Evolutionary conservation across 2,329 filamentous ascomycete genomes (phyloP).

Genomic region (Ophiostoma pallidulum): DNA sequence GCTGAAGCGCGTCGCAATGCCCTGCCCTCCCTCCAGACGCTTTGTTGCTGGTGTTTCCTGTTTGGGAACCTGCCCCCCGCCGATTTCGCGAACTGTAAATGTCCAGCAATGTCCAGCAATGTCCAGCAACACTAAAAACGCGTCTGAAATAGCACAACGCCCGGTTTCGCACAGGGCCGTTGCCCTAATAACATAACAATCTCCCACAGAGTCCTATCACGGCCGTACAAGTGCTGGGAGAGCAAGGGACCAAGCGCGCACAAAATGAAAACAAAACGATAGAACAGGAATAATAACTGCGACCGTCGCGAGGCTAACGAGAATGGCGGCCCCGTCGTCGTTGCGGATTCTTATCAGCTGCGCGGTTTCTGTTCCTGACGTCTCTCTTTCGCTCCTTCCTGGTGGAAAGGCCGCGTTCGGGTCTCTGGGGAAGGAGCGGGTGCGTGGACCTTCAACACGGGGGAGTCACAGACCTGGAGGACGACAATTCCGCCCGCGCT

Average conservation of each 20-base stretch:
- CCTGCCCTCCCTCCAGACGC: background rate
- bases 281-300: background rate
- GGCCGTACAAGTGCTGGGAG: too few relatives aligned
- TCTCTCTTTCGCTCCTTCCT: background rate
- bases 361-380: background rate
- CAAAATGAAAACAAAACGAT: constrained; percentile 1
- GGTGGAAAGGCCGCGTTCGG: too few relatives aligned
- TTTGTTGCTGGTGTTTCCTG: background rate
- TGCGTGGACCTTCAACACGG: too few relatives aligned
- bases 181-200: background rate
- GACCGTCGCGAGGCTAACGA: background rate
- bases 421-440: constrained; percentile 4
- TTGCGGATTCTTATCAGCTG: constrained; percentile 9
- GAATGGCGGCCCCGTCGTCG: background rate
- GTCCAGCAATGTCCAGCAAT: background rate
- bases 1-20: background rate
- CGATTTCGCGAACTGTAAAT: background rate
- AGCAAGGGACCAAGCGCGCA: constrained; percentile 3
- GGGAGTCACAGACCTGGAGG: background rate
- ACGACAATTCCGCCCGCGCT: background rate
- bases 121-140: constrained; percentile 1
- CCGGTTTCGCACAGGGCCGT: background rate
- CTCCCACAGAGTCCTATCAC: too few relatives aligned
- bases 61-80: background rate
- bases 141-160: constrained; percentile 7